These are phyloP conservation scores for Trichoderma atrobrunneum DNA, from an alignment of 2,329 filamentous ascomycete species.

Conservation along the genomic window DNA sequence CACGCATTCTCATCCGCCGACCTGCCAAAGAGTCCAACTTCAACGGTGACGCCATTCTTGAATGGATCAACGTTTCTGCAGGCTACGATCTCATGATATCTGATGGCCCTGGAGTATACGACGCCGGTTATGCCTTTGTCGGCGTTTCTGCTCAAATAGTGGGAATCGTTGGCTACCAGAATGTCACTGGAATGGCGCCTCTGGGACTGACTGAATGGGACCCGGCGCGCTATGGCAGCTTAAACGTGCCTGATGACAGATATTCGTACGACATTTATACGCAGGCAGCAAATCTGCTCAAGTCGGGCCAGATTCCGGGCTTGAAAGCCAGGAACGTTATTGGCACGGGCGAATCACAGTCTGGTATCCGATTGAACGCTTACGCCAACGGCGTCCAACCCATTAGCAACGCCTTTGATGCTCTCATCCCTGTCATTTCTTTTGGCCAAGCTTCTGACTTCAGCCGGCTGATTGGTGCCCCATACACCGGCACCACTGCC, in stretches of 20 bases:
- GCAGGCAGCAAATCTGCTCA: not conserved
- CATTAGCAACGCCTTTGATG: not conserved
- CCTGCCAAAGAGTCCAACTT: not conserved
- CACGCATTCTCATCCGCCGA: not conserved
- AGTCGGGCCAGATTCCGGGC: not conserved
- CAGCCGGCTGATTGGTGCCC: not conserved
- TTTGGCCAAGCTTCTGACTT: not conserved
- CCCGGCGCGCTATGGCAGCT: not conserved
- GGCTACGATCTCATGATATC: not conserved
- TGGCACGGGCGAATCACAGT: not conserved
- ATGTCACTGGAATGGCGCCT: not conserved
- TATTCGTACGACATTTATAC: not conserved
- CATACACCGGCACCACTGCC: not conserved
- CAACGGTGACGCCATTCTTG: not conserved
- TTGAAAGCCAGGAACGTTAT: not conserved
- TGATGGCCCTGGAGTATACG: not conserved
- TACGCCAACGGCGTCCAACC: not conserved
- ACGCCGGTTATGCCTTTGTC: not conserved
- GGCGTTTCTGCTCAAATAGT: not conserved
- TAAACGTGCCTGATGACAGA: not conserved
- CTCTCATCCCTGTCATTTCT: not conserved
- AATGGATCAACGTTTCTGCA: not conserved
- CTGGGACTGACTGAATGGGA: not conserved
- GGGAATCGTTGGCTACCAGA: not conserved
- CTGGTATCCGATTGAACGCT: not conserved